These are phyloP conservation scores for Eucalyptus victrix DNA, from an alignment of 345 rosid species.

Conservation along the genomic window DNA sequence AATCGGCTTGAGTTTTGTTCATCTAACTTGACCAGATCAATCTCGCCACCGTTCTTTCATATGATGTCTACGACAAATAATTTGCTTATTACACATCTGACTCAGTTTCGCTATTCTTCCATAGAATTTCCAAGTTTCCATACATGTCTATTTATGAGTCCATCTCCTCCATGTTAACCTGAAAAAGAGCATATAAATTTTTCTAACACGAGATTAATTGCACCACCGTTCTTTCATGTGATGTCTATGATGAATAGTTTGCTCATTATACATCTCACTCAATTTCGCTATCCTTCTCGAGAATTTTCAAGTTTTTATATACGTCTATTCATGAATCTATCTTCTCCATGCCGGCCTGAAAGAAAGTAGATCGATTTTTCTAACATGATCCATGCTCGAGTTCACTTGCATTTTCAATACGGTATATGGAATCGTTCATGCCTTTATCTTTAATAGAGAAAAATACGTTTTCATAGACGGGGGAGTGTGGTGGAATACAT, in stretches of 20 bases:
- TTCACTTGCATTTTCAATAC: background rate
- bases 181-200: too few species aligned
- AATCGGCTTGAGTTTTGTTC: background rate
- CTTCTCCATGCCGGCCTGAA: background rate
- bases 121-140: background rate
- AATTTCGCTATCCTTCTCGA: background rate
- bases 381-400: background rate
- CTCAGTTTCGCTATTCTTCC: background rate
- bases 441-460: background rate
- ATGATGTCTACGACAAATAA: background rate
- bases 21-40: background rate
- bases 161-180: too few species aligned
- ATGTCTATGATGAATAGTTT: background rate
- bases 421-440: background rate
- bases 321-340: background rate
- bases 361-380: background rate
- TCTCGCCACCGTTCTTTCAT: background rate
- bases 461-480: background rate
- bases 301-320: background rate
- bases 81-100: background rate
- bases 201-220: background rate
- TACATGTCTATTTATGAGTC: background rate
- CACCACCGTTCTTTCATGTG: background rate
- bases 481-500: background rate
- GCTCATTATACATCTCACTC: background rate